A percentile compares a stretch with the other conserved stretches of the same genome.
These are phyloP conservation scores for Ophiostoma montium DNA, from an alignment of 2,329 filamentous ascomycete species.

Conservation along the genomic window DNA sequence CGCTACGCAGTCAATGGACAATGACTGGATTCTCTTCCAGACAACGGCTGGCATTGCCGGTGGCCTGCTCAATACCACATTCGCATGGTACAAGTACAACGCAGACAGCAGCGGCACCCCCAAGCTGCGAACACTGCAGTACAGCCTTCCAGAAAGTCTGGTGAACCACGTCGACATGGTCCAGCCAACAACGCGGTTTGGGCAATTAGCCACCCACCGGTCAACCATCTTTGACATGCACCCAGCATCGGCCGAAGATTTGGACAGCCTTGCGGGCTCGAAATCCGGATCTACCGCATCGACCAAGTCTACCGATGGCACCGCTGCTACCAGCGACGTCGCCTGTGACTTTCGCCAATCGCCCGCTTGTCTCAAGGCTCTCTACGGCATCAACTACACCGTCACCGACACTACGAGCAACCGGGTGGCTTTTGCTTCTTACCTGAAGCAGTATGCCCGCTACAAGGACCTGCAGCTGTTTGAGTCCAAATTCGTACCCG, in stretches of 20 bases:
- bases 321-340: slow-evolving; percentile 4
- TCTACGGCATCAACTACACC: slow-evolving; percentile 33
- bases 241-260: too few species aligned
- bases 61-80: slow-evolving; percentile 40
- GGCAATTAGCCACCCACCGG: slow-evolving; percentile 29
- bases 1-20: slow-evolving; percentile 25
- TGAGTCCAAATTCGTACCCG: slow-evolving; percentile 33
- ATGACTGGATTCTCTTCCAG: slow-evolving; percentile 49
- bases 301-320: slow-evolving; percentile 12
- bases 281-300: slow-evolving; percentile 9
- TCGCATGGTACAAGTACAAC: slow-evolving; percentile 38
- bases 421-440: slow-evolving; percentile 26
- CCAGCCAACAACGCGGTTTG: slow-evolving; percentile 51
- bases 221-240: slow-evolving; percentile 25
- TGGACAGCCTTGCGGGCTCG: slow-evolving; percentile 11
- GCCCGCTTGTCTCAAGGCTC: slow-evolving; percentile 31
- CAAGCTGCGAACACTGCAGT: slow-evolving; percentile 38
- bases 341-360: slow-evolving; percentile 28
- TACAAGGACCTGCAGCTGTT: slow-evolving; percentile 38
- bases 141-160: slow-evolving; percentile 45
- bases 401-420: slow-evolving; percentile 16
- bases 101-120: slow-evolving; percentile 20
- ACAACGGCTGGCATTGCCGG: slow-evolving; percentile 38
- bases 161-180: slow-evolving; percentile 44
- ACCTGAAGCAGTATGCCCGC: slow-evolving; percentile 34